Evolutionary conservation across 2,329 filamentous ascomycete genomes (phyloP), one percentile per base, ranked within the genome.

Genomic region (Ophiostoma australiae): DNA sequence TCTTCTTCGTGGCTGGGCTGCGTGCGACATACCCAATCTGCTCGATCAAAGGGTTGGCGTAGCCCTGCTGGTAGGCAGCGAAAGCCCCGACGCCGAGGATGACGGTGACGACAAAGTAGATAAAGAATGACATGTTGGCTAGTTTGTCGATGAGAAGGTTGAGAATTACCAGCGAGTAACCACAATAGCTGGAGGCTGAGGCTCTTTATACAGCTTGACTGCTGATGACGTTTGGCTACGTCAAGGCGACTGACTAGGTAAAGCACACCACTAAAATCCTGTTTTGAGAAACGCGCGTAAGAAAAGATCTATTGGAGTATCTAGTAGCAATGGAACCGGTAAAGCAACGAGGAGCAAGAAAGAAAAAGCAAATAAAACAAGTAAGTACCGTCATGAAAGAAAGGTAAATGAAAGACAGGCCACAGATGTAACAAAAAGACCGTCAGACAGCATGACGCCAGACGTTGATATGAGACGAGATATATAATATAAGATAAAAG

Each of bases 11-110:
- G 20, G 65, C 15, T 31, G 35, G 17, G 15, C 27, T 7, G 20
- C 20, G 63, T 27, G 20, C 10, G 35, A 63, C 70, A 11, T 74
- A 74, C 74, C 77, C 78, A 65, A 81, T 70, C 72, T 79, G 75
- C 71, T 81, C 79, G 69, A 82, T 80, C 33, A 79, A 71, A 1
- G 80, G 78, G 72, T 82, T 79, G 66, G 80, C 73, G 68, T 77
- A 76, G 67, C 80, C 80, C 70, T 79, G 74, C n/a, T 77, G 73
- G 74, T 82, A 82, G 17, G 80, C 80, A 27, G 76, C 77, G 69
- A 79, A 76, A 15, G 76, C 76, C 10, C 76, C 76, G 15, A 76
- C 76, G 52, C 80, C 70, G 61, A 80, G 58, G 37, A 77, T 76
- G 61, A 77, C 70, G 44, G 77, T 71, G 41, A 76, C 73, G 27